Evolutionary conservation across 208 protist genomes (phyloP).

Genomic region (Crithidia bombi): DNA sequence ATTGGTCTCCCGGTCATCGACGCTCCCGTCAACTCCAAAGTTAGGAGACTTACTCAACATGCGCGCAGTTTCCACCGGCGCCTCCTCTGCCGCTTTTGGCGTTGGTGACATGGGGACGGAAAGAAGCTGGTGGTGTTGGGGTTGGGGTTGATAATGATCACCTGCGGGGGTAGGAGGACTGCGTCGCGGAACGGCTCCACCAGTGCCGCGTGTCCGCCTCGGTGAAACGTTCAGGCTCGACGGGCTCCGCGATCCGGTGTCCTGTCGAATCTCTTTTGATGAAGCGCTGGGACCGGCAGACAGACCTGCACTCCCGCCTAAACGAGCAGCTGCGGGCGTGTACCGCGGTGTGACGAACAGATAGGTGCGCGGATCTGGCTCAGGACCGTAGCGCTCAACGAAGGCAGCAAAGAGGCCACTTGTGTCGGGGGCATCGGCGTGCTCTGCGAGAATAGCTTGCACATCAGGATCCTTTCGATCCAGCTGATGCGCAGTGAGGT

Average conservation of each 20-base stretch:
- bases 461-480: slow-evolving; percentile 32
- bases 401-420: slow-evolving; percentile 49
- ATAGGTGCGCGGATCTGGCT: slow-evolving; percentile 80
- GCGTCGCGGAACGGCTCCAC: slow-evolving; percentile 11
- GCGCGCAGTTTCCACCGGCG: slow-evolving; percentile 22
- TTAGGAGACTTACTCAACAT: slow-evolving; percentile 22
- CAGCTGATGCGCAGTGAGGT: slow-evolving; percentile 56
- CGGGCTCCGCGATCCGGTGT: not conserved
- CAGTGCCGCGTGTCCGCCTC: not conserved
- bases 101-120: slow-evolving; percentile 40
- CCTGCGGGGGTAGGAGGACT: slow-evolving; percentile 26
- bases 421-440: slow-evolving; percentile 17
- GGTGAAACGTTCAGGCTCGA: not conserved
- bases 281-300: not conserved
- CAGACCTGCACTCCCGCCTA: not conserved
- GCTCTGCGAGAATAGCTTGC: slow-evolving; percentile 24
- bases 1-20: too few relatives aligned
- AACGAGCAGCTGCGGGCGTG: slow-evolving; percentile 13
- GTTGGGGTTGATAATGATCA: too few relatives aligned
- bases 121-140: slow-evolving; percentile 19
- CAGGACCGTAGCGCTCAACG: slow-evolving; percentile 50
- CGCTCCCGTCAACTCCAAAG: slow-evolving; percentile 7
- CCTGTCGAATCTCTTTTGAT: not conserved
- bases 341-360: slow-evolving; percentile 65
- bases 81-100: slow-evolving; percentile 17